Percentiles rank a stretch among this genome's conserved stretches.
These are phyloP conservation scores for Dioscorea dumetorum DNA, from an alignment of 106 monocot species.

Conservation along the genomic window DNA sequence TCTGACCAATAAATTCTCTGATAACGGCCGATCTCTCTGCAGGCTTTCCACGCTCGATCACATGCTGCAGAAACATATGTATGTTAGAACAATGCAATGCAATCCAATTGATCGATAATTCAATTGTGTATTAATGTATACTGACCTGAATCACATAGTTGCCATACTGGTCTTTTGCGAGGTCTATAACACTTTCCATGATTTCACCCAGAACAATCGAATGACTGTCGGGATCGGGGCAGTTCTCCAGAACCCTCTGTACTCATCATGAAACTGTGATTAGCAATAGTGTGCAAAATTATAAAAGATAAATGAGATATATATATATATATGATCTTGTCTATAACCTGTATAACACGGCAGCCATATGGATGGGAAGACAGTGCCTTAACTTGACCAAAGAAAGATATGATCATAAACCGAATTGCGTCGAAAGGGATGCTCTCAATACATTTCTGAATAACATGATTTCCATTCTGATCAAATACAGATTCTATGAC, in stretches of 20 bases:
- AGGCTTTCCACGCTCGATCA: constrained; percentile 56
- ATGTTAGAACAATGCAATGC: not conserved
- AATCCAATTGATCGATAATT: too few species aligned
- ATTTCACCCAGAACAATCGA: too few species aligned
- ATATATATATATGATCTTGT: too few species aligned
- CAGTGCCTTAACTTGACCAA: constrained; percentile 70
- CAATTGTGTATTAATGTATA: too few species aligned
- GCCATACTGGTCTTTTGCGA: too few species aligned
- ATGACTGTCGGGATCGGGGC: too few species aligned
- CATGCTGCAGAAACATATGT: constrained; percentile 41
- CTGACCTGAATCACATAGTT: too few species aligned
- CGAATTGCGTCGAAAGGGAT: constrained; percentile 71
- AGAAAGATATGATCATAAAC: constrained; percentile 72
- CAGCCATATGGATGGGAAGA: constrained; percentile 91
- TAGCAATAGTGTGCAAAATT: too few species aligned
- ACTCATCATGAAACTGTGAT: too few species aligned
- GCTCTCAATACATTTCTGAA: constrained; percentile 90
- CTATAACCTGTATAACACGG: constrained; percentile 71
- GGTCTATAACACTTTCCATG: too few species aligned
- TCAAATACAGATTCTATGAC: constrained; percentile 80
- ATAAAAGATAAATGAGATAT: too few species aligned
- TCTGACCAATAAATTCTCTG: constrained; percentile 45
- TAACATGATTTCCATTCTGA: constrained; percentile 96
- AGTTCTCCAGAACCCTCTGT: too few species aligned
- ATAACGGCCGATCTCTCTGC: constrained; percentile 49